These are phyloP conservation scores for Suillus plorans DNA, from an alignment of 768 basidiomycete species.

Conservation along the genomic window DNA sequence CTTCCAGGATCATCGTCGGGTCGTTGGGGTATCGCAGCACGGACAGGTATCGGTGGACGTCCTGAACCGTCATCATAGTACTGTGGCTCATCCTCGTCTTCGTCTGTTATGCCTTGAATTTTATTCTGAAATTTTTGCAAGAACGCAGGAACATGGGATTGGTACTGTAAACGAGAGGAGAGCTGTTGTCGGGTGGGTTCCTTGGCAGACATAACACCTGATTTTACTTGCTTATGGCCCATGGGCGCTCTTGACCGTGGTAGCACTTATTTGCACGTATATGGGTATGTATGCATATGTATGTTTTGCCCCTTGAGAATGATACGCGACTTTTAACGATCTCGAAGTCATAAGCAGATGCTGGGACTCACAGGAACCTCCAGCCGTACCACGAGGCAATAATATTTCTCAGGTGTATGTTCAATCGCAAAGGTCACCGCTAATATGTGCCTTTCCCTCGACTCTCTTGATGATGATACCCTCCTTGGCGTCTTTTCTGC, in stretches of 20 bases:
- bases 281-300: neutral
- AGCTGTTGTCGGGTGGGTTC: conserved; percentile 73
- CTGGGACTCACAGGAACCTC: neutral
- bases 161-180: conserved; percentile 68
- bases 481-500: conserved; percentile 36
- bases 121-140: conserved; percentile 64
- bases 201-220: conserved; percentile 38
- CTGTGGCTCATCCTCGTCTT: conserved; percentile 50
- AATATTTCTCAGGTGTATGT: neutral
- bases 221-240: neutral
- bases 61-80: conserved; percentile 70
- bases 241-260: neutral
- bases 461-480: conserved; percentile 36
- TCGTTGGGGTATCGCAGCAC: conserved; percentile 70
- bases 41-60: conserved; percentile 69
- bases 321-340: neutral
- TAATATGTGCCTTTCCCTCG: conserved; percentile 19
- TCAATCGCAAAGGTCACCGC: neutral
- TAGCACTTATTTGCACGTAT: neutral
- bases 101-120: conserved; percentile 51
- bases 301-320: neutral
- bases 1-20: conserved; percentile 70
- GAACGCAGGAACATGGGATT: conserved; percentile 59
- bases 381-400: neutral
- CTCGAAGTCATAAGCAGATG: neutral